Percentiles rank a stretch among this genome's conserved stretches.
Evolutionary conservation across 805 yeast species (phyloP).

Genomic region (Zygoascus bituminiphila): DNA sequence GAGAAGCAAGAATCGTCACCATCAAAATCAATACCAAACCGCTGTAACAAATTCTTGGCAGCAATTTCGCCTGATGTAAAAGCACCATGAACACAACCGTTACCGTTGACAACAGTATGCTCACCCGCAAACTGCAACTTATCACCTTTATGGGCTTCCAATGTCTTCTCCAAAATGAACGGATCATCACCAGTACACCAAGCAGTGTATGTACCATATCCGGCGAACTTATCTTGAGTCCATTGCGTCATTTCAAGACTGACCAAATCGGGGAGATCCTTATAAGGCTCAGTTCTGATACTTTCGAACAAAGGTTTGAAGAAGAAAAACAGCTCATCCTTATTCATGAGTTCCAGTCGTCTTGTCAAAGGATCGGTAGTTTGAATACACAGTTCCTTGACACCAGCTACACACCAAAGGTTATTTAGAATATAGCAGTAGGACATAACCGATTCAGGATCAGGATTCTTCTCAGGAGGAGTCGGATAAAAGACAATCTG

Average conservation of each 20-base stretch:
- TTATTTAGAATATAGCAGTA: conserved; percentile 17
- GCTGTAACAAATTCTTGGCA: conserved; percentile 16
- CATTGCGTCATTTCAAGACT: conserved; percentile 22
- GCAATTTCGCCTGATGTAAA: conserved; percentile 18
- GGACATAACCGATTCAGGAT: conserved; percentile 9
- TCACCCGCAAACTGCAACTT: conserved; percentile 27
- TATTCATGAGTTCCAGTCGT: conserved; percentile 11
- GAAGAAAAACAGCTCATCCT: conserved; percentile 16
- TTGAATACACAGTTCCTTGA: conserved; percentile 18
- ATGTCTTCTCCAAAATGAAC: conserved; percentile 16
- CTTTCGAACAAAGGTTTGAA: conserved; percentile 20
- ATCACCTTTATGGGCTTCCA: conserved; percentile 11
- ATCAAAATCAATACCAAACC: conserved; percentile 10
- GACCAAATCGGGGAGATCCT: conserved; percentile 13
- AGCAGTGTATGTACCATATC: conserved; percentile 26
- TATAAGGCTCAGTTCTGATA: conserved; percentile 14
- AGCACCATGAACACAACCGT: conserved; percentile 21
- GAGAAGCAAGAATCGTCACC: conserved; percentile 14
- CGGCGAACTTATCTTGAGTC: conserved; percentile 24
- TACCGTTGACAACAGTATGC: conserved; percentile 19
- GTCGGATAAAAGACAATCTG: conserved; percentile 21
- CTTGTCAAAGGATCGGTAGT: conserved; percentile 17
- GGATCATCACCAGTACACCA: conserved; percentile 21
- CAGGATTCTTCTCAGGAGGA: conserved; percentile 8
- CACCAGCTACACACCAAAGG: conserved; percentile 19